These are phyloP conservation scores for Nematocida parisii DNA, from an alignment of 371 early-diverging fungal species.

Conservation along the genomic window DNA sequence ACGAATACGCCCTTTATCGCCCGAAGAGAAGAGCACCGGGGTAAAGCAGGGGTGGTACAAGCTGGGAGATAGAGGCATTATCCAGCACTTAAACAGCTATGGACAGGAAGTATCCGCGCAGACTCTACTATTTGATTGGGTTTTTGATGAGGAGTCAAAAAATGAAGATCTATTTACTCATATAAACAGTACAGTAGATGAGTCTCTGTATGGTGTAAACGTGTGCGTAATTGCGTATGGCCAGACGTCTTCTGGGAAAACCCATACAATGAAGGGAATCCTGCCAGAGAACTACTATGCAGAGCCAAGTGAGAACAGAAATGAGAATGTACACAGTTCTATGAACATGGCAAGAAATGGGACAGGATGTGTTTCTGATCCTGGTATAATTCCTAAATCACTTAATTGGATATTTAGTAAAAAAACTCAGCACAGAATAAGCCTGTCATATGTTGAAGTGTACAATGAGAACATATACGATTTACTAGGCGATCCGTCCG, in stretches of 20 bases:
- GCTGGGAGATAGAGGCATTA: conserved; percentile 42
- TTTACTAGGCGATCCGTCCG: conserved; percentile 76
- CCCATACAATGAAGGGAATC: conserved; percentile 80
- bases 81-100: conserved; percentile 26
- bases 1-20: conserved; percentile 39
- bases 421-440: conserved; percentile 71
- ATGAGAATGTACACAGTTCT: neutral
- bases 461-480: conserved; percentile 85
- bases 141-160: conserved; percentile 74
- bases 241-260: conserved; percentile 95
- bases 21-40: conserved; percentile 23
- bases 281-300: neutral
- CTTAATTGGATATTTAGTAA: conserved; percentile 58
- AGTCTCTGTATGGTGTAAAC: conserved; percentile 88
- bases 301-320: neutral
- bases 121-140: conserved; percentile 75
- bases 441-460: conserved; percentile 73
- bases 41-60: conserved; percentile 29
- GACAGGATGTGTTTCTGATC: neutral
- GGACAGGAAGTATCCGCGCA: conserved; percentile 38
- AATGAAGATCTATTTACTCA: conserved; percentile 85
- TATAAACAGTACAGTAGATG: conserved; percentile 83
- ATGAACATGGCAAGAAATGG: conserved; percentile 7
- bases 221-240: conserved; percentile 97
- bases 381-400: conserved; percentile 62